These are phyloP conservation scores for Galerina marginata DNA, from an alignment of 768 basidiomycete genomes.

Conservation along the genomic window DNA sequence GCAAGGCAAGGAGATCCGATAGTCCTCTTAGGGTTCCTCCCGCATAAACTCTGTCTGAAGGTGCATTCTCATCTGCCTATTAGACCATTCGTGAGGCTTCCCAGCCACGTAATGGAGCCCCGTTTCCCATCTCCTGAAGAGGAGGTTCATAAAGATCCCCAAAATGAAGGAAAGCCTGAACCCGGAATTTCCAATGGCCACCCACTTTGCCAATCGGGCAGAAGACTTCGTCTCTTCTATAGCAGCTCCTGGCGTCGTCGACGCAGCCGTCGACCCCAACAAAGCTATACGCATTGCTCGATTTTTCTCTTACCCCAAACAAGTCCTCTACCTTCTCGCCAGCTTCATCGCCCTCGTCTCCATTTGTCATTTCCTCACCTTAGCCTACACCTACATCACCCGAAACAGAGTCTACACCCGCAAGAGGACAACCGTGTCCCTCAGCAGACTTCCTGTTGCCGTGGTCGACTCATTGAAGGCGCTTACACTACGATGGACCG, in stretches of 20 bases:
- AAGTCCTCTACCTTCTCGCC: constrained; percentile 48
- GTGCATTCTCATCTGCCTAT: not conserved
- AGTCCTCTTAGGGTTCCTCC: constrained; percentile 1
- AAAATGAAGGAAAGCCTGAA: not conserved
- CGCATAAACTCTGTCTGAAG: not conserved
- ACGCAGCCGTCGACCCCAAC: constrained; percentile 24
- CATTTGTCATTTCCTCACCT: constrained; percentile 36
- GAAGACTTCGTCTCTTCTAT: not conserved
- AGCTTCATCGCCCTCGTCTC: constrained; percentile 47
- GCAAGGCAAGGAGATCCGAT: constrained; percentile 3
- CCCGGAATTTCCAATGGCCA: constrained; percentile 5
- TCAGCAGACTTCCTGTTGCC: constrained; percentile 37
- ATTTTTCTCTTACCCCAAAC: constrained; percentile 40
- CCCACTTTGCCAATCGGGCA: not conserved
- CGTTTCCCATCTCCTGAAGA: not conserved
- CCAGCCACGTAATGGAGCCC: not conserved
- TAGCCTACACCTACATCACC: constrained; percentile 24
- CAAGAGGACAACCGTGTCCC: constrained; percentile 16
- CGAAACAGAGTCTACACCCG: constrained; percentile 7
- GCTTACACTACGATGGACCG: constrained; percentile 41
- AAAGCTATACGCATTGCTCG: constrained; percentile 31
- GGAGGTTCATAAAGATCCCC: constrained; percentile 6
- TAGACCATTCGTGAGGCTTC: not conserved
- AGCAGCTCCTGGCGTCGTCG: not conserved
- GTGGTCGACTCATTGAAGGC: constrained; percentile 39